Evolutionary conservation across 2,329 filamentous ascomycete genomes (phyloP), one percentile per base, ranked within the genome.

Genomic region (Calonectria fujianensis): DNA sequence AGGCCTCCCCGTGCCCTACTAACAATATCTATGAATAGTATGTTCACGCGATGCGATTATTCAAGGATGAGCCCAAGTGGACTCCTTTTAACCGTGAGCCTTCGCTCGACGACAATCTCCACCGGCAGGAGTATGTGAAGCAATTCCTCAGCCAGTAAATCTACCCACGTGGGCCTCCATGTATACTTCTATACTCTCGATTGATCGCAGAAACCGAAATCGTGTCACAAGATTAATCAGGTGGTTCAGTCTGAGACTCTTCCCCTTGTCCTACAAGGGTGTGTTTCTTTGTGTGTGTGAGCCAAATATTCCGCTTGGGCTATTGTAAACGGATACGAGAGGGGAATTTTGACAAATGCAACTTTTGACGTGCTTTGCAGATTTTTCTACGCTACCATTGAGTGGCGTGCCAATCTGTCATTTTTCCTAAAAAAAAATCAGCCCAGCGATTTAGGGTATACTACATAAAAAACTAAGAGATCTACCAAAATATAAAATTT

Each of bases 11-110:
- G 20, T 32, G 20, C 31, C 31, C 20, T 16, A 32, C 52, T 41
- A n/a, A 57, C 70, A 69, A 18, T 71, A 35, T 18, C 20, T 16
- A 35, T 14, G 32, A 69, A 63, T 79, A 98, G 96, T 98, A 96
- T 83, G 95, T 98, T 79, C 95, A 97, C 83, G 97, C 97, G 18
- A 96, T 98, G 95, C 91, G 97, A 72, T 89, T 99, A 67, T 99
- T 98, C 91, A 96, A 98, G 88, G 97, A 98, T 78, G 96, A 98
- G 86, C 97, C 97, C 41, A 98, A 98, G 87, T 99, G 97, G 97
- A 98, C 96, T 45, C 94, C 97, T 18, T 86, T 99, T 79, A 98
- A 98, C 87, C 92, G 97, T 72, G 92, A 91, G 9, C 86, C 88
- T 6, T 94, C 96, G 64, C 91, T 98, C 54, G 95, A 98, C 83